Percentiles rank a stretch among this genome's conserved stretches.
phyloP scores from a whole-genome alignment of 129 eudicot genomes.

The Tagetes patula region DNA sequence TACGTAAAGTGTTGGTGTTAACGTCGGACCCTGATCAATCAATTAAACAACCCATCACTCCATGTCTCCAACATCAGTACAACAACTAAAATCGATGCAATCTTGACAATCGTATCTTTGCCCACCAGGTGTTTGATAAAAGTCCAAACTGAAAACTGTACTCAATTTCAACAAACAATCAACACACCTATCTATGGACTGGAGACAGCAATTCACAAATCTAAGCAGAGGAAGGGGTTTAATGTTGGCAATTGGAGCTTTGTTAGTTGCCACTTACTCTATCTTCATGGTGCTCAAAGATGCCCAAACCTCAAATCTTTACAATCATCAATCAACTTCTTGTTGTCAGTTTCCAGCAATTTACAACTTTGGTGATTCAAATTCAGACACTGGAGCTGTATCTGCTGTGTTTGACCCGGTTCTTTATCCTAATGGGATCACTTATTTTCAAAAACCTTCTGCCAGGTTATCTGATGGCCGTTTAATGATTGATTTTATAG shows the following conservation, averaged over 20 bases:
- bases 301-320: not conserved
- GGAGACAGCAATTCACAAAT: slow-evolving; percentile 16
- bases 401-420: slow-evolving; percentile 44
- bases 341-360: slow-evolving; percentile 58
- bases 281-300: slow-evolving; percentile 25
- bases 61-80: not conserved
- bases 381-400: slow-evolving; percentile 54
- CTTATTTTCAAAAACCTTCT: slow-evolving; percentile 53
- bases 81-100: not conserved
- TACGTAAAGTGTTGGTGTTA: no score
- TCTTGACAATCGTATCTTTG: not conserved
- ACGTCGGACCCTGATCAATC: not conserved
- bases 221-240: slow-evolving; percentile 18
- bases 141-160: slow-evolving; percentile 18
- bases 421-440: slow-evolving; percentile 41
- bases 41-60: not conserved
- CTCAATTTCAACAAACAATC: not conserved
- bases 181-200: slow-evolving; percentile 16
- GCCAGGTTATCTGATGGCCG: slow-evolving; percentile 63
- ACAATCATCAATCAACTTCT: slow-evolving; percentile 18
- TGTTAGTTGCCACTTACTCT: slow-evolving; percentile 30
- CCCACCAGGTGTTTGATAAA: slow-evolving; percentile 17
- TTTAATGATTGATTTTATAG: slow-evolving; percentile 54
- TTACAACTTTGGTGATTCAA: slow-evolving; percentile 63
- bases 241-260: slow-evolving; percentile 12